Conservation (phyloP, 805 yeast species). For the Dipodascus geniculatus region DNA sequence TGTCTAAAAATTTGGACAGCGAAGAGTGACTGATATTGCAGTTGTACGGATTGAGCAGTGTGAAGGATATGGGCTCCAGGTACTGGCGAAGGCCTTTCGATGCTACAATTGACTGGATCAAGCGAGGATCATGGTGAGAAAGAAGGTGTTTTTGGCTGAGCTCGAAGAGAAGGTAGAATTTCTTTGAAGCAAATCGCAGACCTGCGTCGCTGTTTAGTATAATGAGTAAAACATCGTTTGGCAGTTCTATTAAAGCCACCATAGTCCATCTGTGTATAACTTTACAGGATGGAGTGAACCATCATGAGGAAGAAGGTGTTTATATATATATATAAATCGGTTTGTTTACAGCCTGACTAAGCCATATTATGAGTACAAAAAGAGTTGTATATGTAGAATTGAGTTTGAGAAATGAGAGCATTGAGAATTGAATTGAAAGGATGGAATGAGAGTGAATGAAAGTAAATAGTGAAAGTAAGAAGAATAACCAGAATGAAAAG, state of each 20-base stretch:
- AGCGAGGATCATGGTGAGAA: not conserved
- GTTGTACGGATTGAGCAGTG: not conserved
- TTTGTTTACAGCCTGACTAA: no score
- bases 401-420: no score
- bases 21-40: not conserved
- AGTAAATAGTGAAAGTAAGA: no score
- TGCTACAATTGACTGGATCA: not conserved
- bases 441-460: no score
- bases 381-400: no score
- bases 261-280: no score
- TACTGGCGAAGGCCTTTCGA: not conserved
- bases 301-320: no score
- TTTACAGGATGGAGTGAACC: no score
- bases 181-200: not conserved
- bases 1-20: not conserved
- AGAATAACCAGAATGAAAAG: no score
- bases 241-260: not conserved
- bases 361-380: no score
- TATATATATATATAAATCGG: no score
- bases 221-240: not conserved
- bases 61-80: not conserved
- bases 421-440: no score
- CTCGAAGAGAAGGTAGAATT: not conserved
- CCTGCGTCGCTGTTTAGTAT: not conserved
- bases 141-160: not conserved